phyloP scores from a whole-genome alignment of 768 basidiomycete species.

The Clitopilus passeckerianus region DNA sequence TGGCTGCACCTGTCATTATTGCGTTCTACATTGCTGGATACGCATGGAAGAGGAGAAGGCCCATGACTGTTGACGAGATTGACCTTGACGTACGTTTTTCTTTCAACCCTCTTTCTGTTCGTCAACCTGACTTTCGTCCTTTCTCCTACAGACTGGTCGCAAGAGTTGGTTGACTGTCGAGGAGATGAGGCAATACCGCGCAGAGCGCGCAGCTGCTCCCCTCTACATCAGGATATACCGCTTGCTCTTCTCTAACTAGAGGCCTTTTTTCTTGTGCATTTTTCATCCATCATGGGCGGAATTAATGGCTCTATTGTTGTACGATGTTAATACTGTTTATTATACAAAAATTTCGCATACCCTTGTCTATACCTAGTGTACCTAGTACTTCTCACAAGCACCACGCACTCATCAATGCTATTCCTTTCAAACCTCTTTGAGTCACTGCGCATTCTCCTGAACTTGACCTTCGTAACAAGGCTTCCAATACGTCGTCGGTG shows the following conservation, averaged over 20 bases:
- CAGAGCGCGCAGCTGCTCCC: constrained; percentile 31
- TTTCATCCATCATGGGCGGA: not conserved
- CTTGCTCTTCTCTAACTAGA: constrained; percentile 32
- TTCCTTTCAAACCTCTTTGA: not conserved
- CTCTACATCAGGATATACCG: constrained; percentile 30
- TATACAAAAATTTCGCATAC: not conserved
- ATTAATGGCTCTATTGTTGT: not conserved
- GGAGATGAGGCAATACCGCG: constrained; percentile 40
- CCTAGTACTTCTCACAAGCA: not conserved
- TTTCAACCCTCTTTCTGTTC: not conserved
- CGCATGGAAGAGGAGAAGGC: constrained; percentile 34
- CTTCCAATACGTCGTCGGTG: not conserved
- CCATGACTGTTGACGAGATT: constrained; percentile 30
- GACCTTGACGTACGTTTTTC: constrained; percentile 29
- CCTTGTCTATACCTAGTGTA: not conserved
- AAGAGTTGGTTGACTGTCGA: constrained; percentile 43
- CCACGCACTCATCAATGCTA: not conserved
- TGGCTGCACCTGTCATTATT: constrained; percentile 35
- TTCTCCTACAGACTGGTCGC: constrained; percentile 27
- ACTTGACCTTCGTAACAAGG: not conserved
- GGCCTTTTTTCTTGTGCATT: not conserved
- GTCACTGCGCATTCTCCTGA: not conserved
- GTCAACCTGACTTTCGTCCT: not conserved
- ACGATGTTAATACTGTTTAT: not conserved
- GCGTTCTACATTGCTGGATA: constrained; percentile 32